Conservation (phyloP, 331 rosid species). For the Malus hybrid region DNA sequence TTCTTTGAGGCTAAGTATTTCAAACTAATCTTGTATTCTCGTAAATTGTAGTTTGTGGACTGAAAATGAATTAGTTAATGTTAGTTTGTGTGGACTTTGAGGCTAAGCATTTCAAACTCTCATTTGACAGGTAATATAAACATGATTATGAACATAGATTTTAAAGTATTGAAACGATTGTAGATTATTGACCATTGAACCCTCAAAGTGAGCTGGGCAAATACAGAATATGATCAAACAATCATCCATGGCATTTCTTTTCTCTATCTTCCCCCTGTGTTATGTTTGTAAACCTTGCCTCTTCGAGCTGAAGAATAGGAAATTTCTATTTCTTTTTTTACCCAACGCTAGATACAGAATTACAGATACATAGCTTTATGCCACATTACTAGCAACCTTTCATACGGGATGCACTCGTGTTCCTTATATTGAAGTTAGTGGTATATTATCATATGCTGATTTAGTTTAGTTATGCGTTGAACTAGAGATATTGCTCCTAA, state of each 20-base stretch:
- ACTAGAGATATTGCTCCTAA: too few relatives aligned
- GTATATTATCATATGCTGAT: not conserved
- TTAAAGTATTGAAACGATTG: not conserved
- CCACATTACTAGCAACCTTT: not conserved
- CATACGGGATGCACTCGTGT: not conserved
- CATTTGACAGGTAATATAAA: too few relatives aligned
- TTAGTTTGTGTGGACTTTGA: too few relatives aligned
- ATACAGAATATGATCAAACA: not conserved
- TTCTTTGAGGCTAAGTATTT: constrained; percentile 86
- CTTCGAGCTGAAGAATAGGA: not conserved
- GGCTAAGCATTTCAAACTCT: too few relatives aligned
- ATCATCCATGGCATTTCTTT: not conserved
- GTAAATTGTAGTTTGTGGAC: not conserved
- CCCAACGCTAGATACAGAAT: not conserved
- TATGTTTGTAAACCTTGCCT: not conserved
- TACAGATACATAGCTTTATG: not conserved
- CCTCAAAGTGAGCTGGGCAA: not conserved
- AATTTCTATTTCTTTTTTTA: not conserved
- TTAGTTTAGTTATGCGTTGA: not conserved
- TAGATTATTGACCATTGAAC: not conserved
- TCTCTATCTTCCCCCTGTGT: not conserved
- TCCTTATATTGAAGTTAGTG: not conserved
- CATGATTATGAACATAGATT: not conserved
- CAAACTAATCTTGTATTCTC: not conserved
- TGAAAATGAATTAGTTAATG: too few relatives aligned